Conservation (phyloP, 257 asterid genomes). For the Scutellaria barbata region DNA sequence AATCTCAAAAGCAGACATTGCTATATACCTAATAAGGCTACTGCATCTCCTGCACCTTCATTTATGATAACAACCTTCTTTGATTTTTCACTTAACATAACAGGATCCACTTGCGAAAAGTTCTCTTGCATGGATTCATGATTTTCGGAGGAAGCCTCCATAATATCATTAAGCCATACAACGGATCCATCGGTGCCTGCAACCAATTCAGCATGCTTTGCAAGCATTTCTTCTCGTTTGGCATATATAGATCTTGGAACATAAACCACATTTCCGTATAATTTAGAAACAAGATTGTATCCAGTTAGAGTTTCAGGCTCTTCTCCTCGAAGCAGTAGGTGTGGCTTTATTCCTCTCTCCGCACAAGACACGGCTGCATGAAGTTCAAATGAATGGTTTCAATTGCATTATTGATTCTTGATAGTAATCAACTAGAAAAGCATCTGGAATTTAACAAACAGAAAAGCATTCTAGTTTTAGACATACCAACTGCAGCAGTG, state of each 20-base stretch:
- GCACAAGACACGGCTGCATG: constrained; percentile 88
- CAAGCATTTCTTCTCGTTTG: constrained; percentile 79
- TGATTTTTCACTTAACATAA: constrained; percentile 28
- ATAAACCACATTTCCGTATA: constrained; percentile 75
- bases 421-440: constrained; percentile 1
- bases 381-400: constrained; percentile 37
- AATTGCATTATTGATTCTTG: background rate
- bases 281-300: constrained; percentile 71
- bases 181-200: constrained; percentile 57
- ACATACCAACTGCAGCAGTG: constrained; percentile 94
- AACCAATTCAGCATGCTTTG: constrained; percentile 59
- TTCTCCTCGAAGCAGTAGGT: constrained; percentile 90
- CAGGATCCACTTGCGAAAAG: constrained; percentile 31
- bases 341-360: constrained; percentile 86
- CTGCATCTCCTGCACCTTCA: constrained; percentile 91
- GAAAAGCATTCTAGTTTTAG: constrained; percentile 5
- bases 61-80: constrained; percentile 68
- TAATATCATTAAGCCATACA: constrained; percentile 50
- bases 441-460: constrained; percentile 3
- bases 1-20: background rate
- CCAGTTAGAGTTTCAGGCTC: constrained; percentile 87
- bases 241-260: constrained; percentile 77
- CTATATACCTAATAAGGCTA: constrained; percentile 73
- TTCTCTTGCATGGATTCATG: constrained; percentile 28
- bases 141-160: constrained; percentile 40